These are phyloP conservation scores for Vigna hirtella DNA, from an alignment of 306 rosid genomes.

Conservation along the genomic window DNA sequence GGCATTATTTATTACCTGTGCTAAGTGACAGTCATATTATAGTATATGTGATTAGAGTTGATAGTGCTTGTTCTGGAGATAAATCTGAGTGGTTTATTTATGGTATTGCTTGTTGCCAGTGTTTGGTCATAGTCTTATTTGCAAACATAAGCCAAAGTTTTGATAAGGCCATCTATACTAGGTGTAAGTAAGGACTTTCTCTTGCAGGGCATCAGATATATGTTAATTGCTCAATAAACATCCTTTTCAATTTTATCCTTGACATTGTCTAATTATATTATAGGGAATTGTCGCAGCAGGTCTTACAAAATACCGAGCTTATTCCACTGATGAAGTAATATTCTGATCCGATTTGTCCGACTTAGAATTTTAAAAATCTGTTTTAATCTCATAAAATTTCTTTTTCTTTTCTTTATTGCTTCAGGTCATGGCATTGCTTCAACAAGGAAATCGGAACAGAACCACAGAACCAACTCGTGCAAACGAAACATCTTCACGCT, in stretches of 20 bases:
- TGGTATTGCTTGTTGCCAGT: background rate
- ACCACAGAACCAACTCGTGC: conserved; percentile 97
- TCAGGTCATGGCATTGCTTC: conserved; percentile 97
- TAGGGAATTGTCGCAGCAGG: conserved; percentile 97
- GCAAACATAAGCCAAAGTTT: conserved; percentile 5
- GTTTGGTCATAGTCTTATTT: background rate
- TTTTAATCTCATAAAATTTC: conserved; percentile 21
- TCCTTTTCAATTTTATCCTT: background rate
- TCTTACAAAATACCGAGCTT: conserved; percentile 92
- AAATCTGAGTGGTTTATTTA: background rate
- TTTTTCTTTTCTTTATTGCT: conserved; percentile 41
- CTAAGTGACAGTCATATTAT: background rate
- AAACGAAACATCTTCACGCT: conserved; percentile 95
- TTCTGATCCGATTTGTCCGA: conserved; percentile 26
- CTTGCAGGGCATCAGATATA: too few relatives aligned
- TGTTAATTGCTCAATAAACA: conserved; percentile 3
- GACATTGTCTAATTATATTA: background rate
- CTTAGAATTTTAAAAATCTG: conserved; percentile 3
- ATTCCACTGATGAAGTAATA: conserved; percentile 90
- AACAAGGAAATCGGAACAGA: conserved; percentile 89
- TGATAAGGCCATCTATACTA: background rate
- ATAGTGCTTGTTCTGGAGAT: conserved; percentile 4
- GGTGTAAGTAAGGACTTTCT: too few relatives aligned
- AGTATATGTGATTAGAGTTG: background rate
- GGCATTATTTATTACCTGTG: background rate